These are phyloP conservation scores for Pseudoscleropodium purum DNA, from an alignment of 225 moss, liverwort and hornwort species.

Conservation along the genomic window DNA sequence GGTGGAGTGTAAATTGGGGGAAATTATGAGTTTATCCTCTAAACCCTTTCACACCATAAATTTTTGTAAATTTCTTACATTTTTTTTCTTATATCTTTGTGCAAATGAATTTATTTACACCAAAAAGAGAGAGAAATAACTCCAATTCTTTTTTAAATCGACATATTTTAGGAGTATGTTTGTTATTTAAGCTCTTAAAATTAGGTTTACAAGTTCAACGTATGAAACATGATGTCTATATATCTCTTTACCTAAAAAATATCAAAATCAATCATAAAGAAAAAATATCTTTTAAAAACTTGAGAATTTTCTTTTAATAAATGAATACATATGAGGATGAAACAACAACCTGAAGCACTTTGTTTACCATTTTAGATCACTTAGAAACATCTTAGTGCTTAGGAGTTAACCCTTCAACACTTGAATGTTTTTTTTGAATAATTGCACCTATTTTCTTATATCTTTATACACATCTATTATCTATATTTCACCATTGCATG, in stretches of 20 bases:
- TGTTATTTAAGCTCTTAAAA: fast-evolving
- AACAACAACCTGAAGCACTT: neutral
- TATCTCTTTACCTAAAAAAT: no score
- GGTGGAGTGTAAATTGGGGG: neutral
- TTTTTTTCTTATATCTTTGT: neutral
- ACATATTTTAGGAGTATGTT: fast-evolving
- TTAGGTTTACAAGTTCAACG: fast-evolving
- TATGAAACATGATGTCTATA: fast-evolving
- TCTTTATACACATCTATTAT: neutral
- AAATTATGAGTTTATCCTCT: neutral
- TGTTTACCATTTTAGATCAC: neutral
- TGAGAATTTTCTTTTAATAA: fast-evolving
- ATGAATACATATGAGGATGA: neutral
- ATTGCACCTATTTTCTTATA: fast-evolving
- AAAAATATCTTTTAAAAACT: neutral
- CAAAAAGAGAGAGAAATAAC: neutral
- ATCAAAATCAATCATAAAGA: neutral
- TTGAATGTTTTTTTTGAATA: no score
- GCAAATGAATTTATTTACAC: neutral
- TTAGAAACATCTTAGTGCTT: fast-evolving
- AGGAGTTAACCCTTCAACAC: fast-evolving
- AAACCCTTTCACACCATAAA: neutral
- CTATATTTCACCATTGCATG: no score
- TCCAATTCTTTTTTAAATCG: fast-evolving
- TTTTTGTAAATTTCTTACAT: no score